Percentiles rank a stretch among this genome's conserved stretches.
Evolutionary conservation across 768 basidiomycete genomes (phyloP).

Genomic region (Chalciporus piperatus): DNA sequence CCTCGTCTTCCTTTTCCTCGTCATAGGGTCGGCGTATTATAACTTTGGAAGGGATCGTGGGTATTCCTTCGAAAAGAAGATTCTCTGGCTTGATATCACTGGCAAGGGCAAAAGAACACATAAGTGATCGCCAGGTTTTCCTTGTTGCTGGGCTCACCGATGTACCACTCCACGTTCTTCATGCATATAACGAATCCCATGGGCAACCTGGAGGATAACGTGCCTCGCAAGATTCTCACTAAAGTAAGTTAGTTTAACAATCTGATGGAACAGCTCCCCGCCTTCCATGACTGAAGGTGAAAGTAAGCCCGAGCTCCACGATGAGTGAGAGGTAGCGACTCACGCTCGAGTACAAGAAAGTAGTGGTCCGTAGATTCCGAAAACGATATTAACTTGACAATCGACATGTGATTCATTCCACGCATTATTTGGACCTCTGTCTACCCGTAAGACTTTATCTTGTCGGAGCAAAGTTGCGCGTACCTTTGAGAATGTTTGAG

Average conservation of each 20-base stretch:
- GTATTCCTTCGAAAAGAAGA: constrained; percentile 88
- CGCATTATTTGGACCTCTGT: constrained; percentile 99
- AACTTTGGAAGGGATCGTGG: constrained; percentile 81
- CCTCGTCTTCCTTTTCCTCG: constrained; percentile 98
- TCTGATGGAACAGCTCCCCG: constrained; percentile 97
- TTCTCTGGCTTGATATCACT: constrained; percentile 99
- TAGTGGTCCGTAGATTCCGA: constrained; percentile 92
- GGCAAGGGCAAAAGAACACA: neutral
- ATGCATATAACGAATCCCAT: constrained; percentile 92
- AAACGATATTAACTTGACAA: constrained; percentile 90
- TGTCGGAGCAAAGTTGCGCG: neutral
- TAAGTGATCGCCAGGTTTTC: neutral
- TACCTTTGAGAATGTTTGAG: constrained; percentile 94
- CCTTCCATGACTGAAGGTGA: constrained; percentile 81
- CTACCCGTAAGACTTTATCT: constrained; percentile 5
- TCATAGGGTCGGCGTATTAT: constrained; percentile 84
- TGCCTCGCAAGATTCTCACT: constrained; percentile 96
- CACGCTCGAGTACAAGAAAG: constrained; percentile 89
- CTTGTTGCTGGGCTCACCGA: constrained; percentile 43
- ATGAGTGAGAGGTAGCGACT: constrained; percentile 29
- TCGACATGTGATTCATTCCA: constrained; percentile 84
- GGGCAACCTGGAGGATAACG: constrained; percentile 93
- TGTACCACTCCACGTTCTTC: constrained; percentile 98
- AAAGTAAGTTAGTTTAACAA: constrained; percentile 98
- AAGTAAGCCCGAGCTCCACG: constrained; percentile 8